These are phyloP conservation scores for Populus hybrid DNA, from an alignment of 441 rosid species.

Conservation along the genomic window DNA sequence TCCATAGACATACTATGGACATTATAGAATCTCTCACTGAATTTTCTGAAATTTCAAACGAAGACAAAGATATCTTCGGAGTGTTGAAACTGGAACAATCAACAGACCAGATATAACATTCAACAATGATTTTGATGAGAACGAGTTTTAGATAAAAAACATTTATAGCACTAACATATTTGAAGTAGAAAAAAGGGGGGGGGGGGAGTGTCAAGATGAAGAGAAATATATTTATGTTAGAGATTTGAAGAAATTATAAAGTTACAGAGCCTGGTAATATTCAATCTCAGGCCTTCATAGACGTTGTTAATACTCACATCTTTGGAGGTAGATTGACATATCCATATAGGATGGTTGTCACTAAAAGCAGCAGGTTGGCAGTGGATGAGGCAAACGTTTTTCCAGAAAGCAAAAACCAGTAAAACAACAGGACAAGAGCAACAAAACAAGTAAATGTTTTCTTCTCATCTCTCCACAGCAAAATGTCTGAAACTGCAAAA, in stretches of 20 bases:
- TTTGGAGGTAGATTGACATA: slow-evolving; percentile 48
- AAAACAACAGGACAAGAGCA: slow-evolving; percentile 46
- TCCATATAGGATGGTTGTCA: slow-evolving; percentile 50
- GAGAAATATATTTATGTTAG: neutral
- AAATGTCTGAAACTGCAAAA: slow-evolving; percentile 76
- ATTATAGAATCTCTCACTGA: slow-evolving; percentile 41
- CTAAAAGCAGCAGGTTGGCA: slow-evolving; percentile 60
- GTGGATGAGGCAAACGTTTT: slow-evolving; percentile 67
- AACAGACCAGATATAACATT: slow-evolving; percentile 10
- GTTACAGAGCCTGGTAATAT: neutral
- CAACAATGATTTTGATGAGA: neutral
- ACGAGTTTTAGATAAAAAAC: neutral
- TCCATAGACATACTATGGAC: slow-evolving; percentile 53
- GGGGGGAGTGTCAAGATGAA: neutral
- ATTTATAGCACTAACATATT: neutral
- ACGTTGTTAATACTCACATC: slow-evolving; percentile 45
- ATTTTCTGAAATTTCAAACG: slow-evolving; percentile 55
- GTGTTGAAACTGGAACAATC: slow-evolving; percentile 40
- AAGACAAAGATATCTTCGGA: slow-evolving; percentile 43
- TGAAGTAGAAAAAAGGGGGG: too few relatives aligned
- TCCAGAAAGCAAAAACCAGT: slow-evolving; percentile 80
- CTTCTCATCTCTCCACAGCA: slow-evolving; percentile 95
- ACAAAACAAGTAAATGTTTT: slow-evolving; percentile 66
- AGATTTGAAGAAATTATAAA: neutral
- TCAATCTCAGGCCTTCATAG: neutral